Evolutionary conservation across 1,284 basidiomycete species (phyloP).

Genomic region (Malassezia furfur): DNA sequence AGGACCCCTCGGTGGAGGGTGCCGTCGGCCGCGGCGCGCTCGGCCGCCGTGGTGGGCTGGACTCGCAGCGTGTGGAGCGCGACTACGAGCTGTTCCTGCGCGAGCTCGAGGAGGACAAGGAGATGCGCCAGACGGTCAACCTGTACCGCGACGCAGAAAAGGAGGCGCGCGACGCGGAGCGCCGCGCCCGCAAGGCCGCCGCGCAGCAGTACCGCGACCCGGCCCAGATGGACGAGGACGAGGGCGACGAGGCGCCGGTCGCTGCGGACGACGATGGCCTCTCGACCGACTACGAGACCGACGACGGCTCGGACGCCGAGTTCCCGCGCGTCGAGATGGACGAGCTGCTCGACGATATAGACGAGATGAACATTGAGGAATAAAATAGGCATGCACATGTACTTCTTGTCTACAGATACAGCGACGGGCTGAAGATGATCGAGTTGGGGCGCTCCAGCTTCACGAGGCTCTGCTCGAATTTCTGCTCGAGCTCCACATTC

Average conservation of each 20-base stretch:
- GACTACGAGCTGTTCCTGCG: conserved; percentile 94
- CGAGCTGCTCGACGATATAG: conserved; percentile 84
- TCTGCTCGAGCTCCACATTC: conserved; percentile 68
- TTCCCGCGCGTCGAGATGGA: conserved; percentile 56
- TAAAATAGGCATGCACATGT: background rate
- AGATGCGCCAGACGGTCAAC: conserved; percentile 79
- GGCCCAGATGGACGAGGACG: conserved; percentile 54
- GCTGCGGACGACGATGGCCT: conserved; percentile 33
- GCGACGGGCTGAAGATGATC: conserved; percentile 43
- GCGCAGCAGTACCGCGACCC: conserved; percentile 46
- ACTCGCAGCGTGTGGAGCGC: conserved; percentile 85
- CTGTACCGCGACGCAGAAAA: conserved; percentile 61
- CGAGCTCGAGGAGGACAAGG: conserved; percentile 91
- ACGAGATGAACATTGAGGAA: conserved; percentile 50
- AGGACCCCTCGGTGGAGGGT: conserved; percentile 50
- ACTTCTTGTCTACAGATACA: conserved; percentile 14
- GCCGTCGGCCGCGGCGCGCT: conserved; percentile 66
- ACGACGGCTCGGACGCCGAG: conserved; percentile 69
- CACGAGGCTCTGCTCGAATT: conserved; percentile 34
- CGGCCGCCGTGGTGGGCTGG: conserved; percentile 77
- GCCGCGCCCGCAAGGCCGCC: conserved; percentile 48
- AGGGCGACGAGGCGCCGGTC: conserved; percentile 19
- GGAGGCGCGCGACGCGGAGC: conserved; percentile 29
- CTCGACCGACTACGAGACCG: conserved; percentile 51
- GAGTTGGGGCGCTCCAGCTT: conserved; percentile 42